Conservation (phyloP, 108 stramenopile genomes). For the Skeletonema grethae region DNA sequence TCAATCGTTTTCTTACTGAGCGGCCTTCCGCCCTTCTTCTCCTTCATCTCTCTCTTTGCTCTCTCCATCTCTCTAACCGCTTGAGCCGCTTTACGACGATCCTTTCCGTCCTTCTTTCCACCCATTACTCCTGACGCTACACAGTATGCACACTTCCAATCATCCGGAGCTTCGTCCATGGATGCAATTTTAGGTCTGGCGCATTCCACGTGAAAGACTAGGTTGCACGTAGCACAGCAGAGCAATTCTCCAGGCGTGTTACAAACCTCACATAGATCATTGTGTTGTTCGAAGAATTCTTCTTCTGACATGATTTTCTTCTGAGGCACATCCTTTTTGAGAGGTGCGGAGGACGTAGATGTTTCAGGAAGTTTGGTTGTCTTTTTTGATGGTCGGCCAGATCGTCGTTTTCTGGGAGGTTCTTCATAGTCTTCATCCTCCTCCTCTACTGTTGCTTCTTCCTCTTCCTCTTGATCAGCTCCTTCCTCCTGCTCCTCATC, state of each 20-base stretch:
- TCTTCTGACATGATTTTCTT: constrained; percentile 52
- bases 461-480: constrained; percentile 16
- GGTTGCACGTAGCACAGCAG: constrained; percentile 90
- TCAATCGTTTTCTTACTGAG: constrained; percentile 1
- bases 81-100: constrained; percentile 56
- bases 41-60: constrained; percentile 40
- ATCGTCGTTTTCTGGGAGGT: constrained; percentile 7
- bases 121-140: constrained; percentile 54
- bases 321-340: background rate
- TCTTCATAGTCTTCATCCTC: constrained; percentile 30
- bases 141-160: constrained; percentile 84
- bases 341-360: background rate
- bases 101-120: constrained; percentile 65
- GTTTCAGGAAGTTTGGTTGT: constrained; percentile 6
- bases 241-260: constrained; percentile 76
- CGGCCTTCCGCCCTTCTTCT: constrained; percentile 9
- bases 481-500: constrained; percentile 16
- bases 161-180: constrained; percentile 55
- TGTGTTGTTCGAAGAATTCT: constrained; percentile 85
- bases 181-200: constrained; percentile 69
- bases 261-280: constrained; percentile 92
- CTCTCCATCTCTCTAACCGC: constrained; percentile 79
- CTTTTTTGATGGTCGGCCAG: constrained; percentile 20
- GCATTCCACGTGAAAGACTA: constrained; percentile 91
- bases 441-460: constrained; percentile 19